phyloP scores from a whole-genome alignment of 495 filamentous ascomycete genomes.

The Hypoxylon subgilvum region DNA sequence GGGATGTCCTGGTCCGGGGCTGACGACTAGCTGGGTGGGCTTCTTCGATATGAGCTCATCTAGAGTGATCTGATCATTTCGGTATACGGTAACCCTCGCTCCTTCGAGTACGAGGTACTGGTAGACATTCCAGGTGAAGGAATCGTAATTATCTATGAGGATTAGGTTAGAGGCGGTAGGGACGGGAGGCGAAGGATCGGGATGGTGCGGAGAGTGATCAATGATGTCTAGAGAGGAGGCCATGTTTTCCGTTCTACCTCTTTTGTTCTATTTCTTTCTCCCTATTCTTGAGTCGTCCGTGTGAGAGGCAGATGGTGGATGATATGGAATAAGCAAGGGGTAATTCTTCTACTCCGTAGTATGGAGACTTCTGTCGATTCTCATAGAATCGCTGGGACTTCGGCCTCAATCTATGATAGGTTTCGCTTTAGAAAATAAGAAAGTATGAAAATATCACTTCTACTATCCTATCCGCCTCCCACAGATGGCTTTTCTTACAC shows the following conservation, averaged over 20 bases:
- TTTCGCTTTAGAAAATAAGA: background rate
- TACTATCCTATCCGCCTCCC: slow-evolving; percentile 1
- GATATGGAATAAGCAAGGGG: no score
- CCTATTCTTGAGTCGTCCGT: background rate
- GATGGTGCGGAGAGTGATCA: slow-evolving; percentile 86
- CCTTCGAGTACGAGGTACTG: slow-evolving; percentile 96
- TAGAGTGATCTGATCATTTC: slow-evolving; percentile 89
- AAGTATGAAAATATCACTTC: slow-evolving; percentile 12
- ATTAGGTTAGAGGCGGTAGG: slow-evolving; percentile 85
- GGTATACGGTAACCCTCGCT: slow-evolving; percentile 82
- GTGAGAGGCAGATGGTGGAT: no score
- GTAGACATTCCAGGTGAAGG: slow-evolving; percentile 98
- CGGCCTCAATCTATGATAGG: background rate
- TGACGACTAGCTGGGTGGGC: slow-evolving; percentile 93
- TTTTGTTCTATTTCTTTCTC: background rate
- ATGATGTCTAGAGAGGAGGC: slow-evolving; percentile 61
- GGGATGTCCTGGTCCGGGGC: slow-evolving; percentile 93
- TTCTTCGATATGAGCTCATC: slow-evolving; percentile 79
- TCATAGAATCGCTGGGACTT: background rate
- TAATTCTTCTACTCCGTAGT: no score
- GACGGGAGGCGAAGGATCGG: slow-evolving; percentile 69
- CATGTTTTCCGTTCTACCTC: slow-evolving; percentile 42
- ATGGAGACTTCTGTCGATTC: background rate
- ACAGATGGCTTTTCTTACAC: background rate
- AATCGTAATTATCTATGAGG: slow-evolving; percentile 98